phyloP scores from a whole-genome alignment of 106 monocot genomes.

The Dactylorhiza incarnata region DNA sequence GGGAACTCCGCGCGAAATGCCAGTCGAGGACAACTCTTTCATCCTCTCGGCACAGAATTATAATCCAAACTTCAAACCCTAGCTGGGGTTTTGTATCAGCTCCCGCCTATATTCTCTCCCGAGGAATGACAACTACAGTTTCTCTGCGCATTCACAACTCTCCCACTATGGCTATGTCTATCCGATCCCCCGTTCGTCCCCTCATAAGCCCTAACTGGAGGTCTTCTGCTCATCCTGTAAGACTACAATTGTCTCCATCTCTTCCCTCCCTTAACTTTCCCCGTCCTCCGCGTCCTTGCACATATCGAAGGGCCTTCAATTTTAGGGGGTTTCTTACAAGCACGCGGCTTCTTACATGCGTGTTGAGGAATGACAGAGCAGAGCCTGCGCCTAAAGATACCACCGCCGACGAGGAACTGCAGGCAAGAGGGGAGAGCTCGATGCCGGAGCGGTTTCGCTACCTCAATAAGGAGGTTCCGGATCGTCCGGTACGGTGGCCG shows the following conservation, averaged over 20 bases:
- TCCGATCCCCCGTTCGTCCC: conserved; percentile 9
- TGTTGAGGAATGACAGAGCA: conserved; percentile 3
- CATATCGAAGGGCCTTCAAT: neutral
- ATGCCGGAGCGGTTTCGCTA: conserved; percentile 46
- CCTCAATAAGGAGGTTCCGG: conserved; percentile 32
- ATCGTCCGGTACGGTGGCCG: conserved; percentile 39
- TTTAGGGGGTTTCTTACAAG: neutral
- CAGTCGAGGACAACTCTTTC: too few species aligned
- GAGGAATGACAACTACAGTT: neutral
- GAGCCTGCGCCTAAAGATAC: neutral
- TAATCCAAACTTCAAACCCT: neutral
- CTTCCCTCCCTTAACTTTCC: neutral
- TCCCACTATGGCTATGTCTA: conserved; percentile 21
- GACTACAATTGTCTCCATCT: neutral
- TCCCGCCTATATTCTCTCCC: neutral
- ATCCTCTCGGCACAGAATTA: too few species aligned
- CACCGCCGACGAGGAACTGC: conserved; percentile 7
- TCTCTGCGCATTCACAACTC: neutral
- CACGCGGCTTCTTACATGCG: neutral
- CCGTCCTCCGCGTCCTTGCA: neutral
- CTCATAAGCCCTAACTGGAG: conserved; percentile 11
- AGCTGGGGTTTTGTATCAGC: neutral
- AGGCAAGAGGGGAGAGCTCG: conserved; percentile 34
- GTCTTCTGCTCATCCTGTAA: conserved; percentile 1
- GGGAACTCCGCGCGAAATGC: too few species aligned